A percentile compares a stretch with the other conserved stretches of the same genome.
These are phyloP conservation scores for Candida silvicultrix DNA, from an alignment of 805 yeast species.

Conservation along the genomic window DNA sequence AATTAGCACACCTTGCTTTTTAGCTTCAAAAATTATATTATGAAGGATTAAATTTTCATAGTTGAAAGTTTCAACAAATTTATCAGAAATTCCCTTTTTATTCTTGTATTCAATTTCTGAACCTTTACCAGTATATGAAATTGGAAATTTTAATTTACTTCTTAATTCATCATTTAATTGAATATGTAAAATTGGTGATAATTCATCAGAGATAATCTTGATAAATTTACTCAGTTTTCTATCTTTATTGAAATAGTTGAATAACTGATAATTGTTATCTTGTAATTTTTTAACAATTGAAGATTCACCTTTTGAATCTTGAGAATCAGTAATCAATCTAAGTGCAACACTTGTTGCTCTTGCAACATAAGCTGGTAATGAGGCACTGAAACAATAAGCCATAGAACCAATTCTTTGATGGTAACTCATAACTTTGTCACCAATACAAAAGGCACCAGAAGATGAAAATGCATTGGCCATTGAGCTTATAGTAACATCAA, in stretches of 20 bases:
- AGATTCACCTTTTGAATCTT: conserved; percentile 30
- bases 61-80: conserved; percentile 29
- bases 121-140: conserved; percentile 23
- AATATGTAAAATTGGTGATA: conserved; percentile 68
- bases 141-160: conserved; percentile 39
- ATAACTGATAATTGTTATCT: conserved; percentile 31
- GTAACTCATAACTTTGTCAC: conserved; percentile 72
- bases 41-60: conserved; percentile 60
- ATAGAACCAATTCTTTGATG: conserved; percentile 88
- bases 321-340: conserved; percentile 35
- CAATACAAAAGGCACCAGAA: conserved; percentile 93
- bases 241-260: conserved; percentile 35
- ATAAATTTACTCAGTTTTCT: conserved; percentile 31
- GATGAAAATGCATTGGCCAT: conserved; percentile 77
- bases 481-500: conserved; percentile 85
- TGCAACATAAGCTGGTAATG: conserved; percentile 90
- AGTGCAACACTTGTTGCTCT: conserved; percentile 52
- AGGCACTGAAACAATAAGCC: conserved; percentile 91
- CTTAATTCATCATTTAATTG: conserved; percentile 45
- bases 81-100: conserved; percentile 25
- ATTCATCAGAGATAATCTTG: conserved; percentile 46
- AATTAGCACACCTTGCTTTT: conserved; percentile 50
- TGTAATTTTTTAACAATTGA: conserved; percentile 29
- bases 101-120: conserved; percentile 21
- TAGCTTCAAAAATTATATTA: conserved; percentile 51